Evolutionary conservation across 805 yeast genomes (phyloP).

Genomic region (Yamadazyma akitaensis): DNA sequence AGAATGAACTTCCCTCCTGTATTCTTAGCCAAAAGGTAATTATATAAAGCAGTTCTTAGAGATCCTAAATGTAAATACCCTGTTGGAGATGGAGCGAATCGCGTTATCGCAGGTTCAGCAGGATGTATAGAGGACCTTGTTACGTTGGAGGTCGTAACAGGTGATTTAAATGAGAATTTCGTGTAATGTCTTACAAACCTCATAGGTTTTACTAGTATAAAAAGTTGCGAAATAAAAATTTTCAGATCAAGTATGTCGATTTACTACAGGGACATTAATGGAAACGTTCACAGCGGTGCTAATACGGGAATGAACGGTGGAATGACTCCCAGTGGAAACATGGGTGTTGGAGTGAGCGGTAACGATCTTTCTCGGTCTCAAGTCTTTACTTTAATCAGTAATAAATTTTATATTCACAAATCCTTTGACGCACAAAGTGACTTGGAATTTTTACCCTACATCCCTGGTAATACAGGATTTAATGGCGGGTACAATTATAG

Average conservation of each 20-base stretch:
- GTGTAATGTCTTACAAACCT: constrained; percentile 8
- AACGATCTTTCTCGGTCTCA: constrained; percentile 9
- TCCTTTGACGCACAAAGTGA: constrained; percentile 73
- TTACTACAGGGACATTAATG: constrained; percentile 6
- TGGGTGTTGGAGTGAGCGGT: background rate
- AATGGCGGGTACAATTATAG: background rate
- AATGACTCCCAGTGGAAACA: background rate
- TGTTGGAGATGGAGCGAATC: constrained; percentile 98
- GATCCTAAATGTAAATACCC: constrained; percentile 95
- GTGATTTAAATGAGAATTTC: constrained; percentile 2
- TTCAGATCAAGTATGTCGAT: constrained; percentile 5
- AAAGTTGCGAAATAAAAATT: constrained; percentile 8
- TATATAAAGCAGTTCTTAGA: constrained; percentile 86
- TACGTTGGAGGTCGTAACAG: background rate
- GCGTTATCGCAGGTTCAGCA: constrained; percentile 36
- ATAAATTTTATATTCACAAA: constrained; percentile 57
- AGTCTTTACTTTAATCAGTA: constrained; percentile 32
- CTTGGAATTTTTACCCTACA: constrained; percentile 50
- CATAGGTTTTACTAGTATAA: background rate
- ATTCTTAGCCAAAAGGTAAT: constrained; percentile 73
- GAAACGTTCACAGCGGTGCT: background rate
- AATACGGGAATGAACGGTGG: background rate
- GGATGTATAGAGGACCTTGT: constrained; percentile 5
- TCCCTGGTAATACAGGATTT: constrained; percentile 10
- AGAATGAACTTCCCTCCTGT: constrained; percentile 80